phyloP scores from a whole-genome alignment of 2,329 filamentous ascomycete species.

The Coniochaeta hoffmannii region DNA sequence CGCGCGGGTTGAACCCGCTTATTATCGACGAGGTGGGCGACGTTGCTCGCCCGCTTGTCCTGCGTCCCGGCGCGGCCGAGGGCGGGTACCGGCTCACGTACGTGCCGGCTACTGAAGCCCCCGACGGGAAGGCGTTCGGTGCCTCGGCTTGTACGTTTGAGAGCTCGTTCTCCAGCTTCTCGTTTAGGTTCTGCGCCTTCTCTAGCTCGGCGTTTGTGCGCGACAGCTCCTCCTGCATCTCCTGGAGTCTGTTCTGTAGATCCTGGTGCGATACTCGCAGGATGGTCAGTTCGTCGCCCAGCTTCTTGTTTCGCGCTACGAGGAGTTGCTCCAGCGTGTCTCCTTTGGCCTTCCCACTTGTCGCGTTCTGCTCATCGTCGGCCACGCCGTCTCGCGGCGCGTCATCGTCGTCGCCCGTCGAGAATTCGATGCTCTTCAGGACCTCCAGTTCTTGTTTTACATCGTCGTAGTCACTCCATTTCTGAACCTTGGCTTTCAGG shows the following conservation, averaged over 20 bases:
- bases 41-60: conserved; percentile 44
- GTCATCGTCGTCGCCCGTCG: conserved; percentile 78
- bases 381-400: conserved; percentile 14
- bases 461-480: conserved; percentile 91
- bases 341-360: conserved; percentile 51
- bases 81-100: conserved; percentile 76
- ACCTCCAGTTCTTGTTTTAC: conserved; percentile 94
- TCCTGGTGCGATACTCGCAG: conserved; percentile 92
- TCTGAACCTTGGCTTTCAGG: conserved; percentile 74
- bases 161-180: conserved; percentile 87
- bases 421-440: conserved; percentile 95
- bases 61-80: conserved; percentile 49
- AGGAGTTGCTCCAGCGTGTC: conserved; percentile 88
- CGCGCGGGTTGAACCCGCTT: conserved; percentile 79
- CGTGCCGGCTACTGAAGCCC: conserved; percentile 87
- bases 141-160: conserved; percentile 80
- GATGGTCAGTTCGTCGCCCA: conserved; percentile 87
- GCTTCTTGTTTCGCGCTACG: conserved; percentile 89
- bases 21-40: conserved; percentile 98
- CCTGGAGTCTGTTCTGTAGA: conserved; percentile 70
- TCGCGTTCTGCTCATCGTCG: conserved; percentile 36
- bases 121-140: conserved; percentile 76
- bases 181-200: conserved; percentile 73
- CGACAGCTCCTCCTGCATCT: conserved; percentile 76
- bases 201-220: conserved; percentile 80